These are phyloP conservation scores for Teratosphaeria gauchensis DNA, from an alignment of 2,329 filamentous ascomycete genomes.

Conservation along the genomic window DNA sequence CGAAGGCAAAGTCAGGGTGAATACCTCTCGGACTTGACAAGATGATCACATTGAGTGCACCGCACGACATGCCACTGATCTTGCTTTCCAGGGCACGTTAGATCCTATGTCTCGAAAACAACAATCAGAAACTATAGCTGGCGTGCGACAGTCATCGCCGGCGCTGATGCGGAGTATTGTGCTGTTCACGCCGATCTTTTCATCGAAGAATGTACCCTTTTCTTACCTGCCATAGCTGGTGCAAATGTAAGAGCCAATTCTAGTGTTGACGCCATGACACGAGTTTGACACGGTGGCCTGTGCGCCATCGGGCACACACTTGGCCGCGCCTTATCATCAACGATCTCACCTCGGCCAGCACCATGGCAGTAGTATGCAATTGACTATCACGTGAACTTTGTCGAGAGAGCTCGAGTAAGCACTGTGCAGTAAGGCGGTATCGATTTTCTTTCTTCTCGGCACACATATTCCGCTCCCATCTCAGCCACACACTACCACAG, in stretches of 20 bases:
- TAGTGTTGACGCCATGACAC: background rate
- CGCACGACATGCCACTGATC: no score
- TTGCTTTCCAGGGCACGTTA: no score
- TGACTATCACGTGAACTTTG: background rate
- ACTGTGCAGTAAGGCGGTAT: background rate
- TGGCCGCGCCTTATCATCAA: background rate
- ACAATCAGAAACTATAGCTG: no score
- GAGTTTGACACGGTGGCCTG: background rate
- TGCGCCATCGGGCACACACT: background rate
- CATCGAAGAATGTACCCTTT: no score
- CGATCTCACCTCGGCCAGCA: background rate
- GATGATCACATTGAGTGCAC: no score
- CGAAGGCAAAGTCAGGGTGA: no score
- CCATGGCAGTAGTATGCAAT: background rate
- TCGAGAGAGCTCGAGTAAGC: background rate
- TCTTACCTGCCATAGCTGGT: conserved; percentile 3
- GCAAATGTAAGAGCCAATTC: conserved; percentile 7
- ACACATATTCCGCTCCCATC: background rate
- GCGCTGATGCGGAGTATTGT: no score
- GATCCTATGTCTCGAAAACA: no score
- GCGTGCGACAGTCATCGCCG: no score
- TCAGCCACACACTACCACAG: background rate
- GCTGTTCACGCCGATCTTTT: no score
- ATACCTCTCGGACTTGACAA: no score
- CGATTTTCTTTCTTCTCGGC: background rate